These are phyloP conservation scores for Fusarium miscanthi DNA, from an alignment of 2,329 filamentous ascomycete species.

Conservation along the genomic window DNA sequence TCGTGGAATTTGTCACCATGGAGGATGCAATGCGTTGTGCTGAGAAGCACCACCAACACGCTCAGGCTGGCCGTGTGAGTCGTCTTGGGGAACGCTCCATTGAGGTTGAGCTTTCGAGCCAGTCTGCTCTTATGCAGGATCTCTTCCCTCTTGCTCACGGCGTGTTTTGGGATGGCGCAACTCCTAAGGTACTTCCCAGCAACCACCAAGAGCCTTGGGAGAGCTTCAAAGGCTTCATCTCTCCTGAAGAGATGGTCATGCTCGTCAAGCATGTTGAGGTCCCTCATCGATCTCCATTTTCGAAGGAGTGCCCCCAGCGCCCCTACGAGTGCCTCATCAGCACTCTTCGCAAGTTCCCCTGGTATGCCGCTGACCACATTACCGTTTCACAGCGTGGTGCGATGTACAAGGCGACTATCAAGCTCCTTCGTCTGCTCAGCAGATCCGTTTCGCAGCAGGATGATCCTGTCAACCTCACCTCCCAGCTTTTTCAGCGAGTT, in stretches of 20 bases:
- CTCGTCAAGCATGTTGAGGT: conserved; percentile 72
- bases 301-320: conserved; percentile 70
- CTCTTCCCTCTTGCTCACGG: conserved; percentile 69
- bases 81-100: conserved; percentile 69
- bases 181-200: conserved; percentile 54
- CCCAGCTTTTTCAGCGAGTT: conserved; percentile 65
- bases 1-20: conserved; percentile 66
- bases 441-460: conserved; percentile 54
- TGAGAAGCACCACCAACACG: conserved; percentile 57
- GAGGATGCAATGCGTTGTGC: conserved; percentile 66
- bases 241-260: conserved; percentile 72
- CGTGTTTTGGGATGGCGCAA: conserved; percentile 63
- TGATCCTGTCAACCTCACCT: conserved; percentile 60
- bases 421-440: conserved; percentile 60
- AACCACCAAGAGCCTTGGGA: conserved; percentile 57
- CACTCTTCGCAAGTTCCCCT: conserved; percentile 71
- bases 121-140: conserved; percentile 68
- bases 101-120: conserved; percentile 67
- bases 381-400: conserved; percentile 67
- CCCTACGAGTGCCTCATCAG: conserved; percentile 74
- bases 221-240: conserved; percentile 70
- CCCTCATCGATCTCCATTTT: conserved; percentile 69
- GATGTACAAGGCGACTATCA: conserved; percentile 62
- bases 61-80: conserved; percentile 53
- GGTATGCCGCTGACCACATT: conserved; percentile 67